Evolutionary conservation across 2,329 filamentous ascomycete species (phyloP).

Genomic region (Oidium heveae): DNA sequence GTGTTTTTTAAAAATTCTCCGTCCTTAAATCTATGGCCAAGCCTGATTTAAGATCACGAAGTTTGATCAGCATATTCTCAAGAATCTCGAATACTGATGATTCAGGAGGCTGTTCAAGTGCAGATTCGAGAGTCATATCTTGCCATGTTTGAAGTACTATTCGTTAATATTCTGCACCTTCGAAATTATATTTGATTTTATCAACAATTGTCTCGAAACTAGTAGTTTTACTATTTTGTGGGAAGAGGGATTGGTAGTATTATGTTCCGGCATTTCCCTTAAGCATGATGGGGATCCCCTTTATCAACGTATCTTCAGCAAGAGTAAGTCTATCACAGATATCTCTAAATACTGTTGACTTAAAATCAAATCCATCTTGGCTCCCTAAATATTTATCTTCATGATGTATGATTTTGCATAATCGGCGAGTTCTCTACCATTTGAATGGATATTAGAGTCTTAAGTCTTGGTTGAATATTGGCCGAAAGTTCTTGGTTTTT

Average conservation of each 20-base stretch:
- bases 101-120: background rate
- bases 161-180: background rate
- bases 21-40: background rate
- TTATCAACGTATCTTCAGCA: background rate
- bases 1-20: background rate
- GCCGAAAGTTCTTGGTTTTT: too few relatives aligned
- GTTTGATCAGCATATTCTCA: background rate
- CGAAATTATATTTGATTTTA: background rate
- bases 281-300: conserved; percentile 1
- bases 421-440: background rate
- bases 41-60: background rate
- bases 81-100: background rate
- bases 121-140: background rate
- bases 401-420: background rate
- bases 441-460: background rate
- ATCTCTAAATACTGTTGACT: conserved; percentile 1
- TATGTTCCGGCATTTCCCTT: conserved; percentile 1
- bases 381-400: background rate
- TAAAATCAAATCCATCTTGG: background rate
- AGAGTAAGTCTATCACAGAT: conserved; percentile 1
- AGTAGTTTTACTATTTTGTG: background rate
- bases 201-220: background rate
- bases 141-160: background rate
- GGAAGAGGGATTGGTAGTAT: background rate
- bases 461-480: too few relatives aligned